These are phyloP conservation scores for Paracamarosporium sp. DNA, from an alignment of 2,329 filamentous ascomycete genomes.

Conservation along the genomic window DNA sequence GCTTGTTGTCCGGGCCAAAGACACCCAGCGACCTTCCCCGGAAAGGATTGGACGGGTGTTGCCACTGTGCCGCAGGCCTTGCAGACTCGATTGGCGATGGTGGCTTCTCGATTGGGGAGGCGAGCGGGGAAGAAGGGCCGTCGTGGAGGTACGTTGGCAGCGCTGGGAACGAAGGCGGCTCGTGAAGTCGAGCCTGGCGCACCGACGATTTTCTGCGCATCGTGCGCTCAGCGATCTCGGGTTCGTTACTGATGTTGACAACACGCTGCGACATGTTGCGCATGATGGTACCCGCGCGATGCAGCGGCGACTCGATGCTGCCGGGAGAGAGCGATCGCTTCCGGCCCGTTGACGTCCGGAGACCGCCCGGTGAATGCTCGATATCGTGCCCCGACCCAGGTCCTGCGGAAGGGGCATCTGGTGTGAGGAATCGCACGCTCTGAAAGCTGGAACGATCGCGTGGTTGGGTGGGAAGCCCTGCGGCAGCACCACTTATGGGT, in stretches of 20 bases:
- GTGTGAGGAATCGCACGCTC: conserved; percentile 60
- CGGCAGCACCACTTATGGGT: conserved; percentile 60
- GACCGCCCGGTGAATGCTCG: conserved; percentile 56
- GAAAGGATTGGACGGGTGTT: conserved; percentile 71
- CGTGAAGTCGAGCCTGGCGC: conserved; percentile 60
- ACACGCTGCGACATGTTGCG: conserved; percentile 92
- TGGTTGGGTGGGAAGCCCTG: conserved; percentile 45
- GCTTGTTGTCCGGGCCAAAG: conserved; percentile 77
- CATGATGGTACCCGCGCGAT: conserved; percentile 59
- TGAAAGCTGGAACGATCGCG: conserved; percentile 60
- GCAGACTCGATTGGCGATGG: conserved; percentile 37
- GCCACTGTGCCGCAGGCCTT: conserved; percentile 50
- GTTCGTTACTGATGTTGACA: conserved; percentile 95
- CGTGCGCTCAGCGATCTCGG: conserved; percentile 78
- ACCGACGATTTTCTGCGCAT: conserved; percentile 67
- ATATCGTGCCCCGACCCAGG: conserved; percentile 66
- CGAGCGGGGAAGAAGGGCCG: conserved; percentile 39
- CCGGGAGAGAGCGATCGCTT: conserved; percentile 56
- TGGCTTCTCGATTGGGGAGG: conserved; percentile 47
- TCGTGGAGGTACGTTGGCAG: conserved; percentile 59
- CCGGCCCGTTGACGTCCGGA: conserved; percentile 51
- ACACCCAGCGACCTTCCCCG: conserved; percentile 86
- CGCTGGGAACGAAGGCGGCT: conserved; percentile 58
- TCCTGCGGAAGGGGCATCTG: conserved; percentile 45
- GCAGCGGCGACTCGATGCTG: conserved; percentile 54